Evolutionary conservation across 225 moss, liverwort and hornwort genomes (phyloP), one percentile per base, ranked within the genome.

Genomic region (Physcomitrellopsis africana): DNA sequence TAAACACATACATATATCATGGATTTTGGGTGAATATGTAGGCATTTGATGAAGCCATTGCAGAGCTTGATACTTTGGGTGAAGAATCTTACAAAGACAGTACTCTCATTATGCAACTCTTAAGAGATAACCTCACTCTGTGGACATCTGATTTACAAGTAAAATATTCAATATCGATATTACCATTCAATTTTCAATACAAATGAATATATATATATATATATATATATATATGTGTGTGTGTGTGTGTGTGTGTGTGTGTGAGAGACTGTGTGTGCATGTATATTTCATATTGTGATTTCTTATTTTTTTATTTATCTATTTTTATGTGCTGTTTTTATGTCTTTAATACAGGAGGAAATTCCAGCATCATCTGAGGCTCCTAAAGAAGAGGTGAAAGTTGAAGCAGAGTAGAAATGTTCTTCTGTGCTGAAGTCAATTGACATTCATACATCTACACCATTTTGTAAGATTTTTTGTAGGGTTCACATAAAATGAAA

Each of bases 31-130:
- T 37, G 32, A 7, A 37, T 37, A 37, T 69, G 24, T 2, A 88
- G 88, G 88, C 88, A 15, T 88, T 88, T 73, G 88, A 88, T 67
- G 88, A 88, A 80, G 88, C 88, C 1, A 88, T 88, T 67, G 85
- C 88, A 15, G 88, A 88, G 57, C 88, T 88, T 63, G 88, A 88
- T 67, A 88, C 88, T 3, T 60, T 88, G 67, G 88, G 85, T 0
- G 88, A 88, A 70, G 88, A 88, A 75, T 88, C 88, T 0, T 88
- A 88, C 1, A 88, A 88, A 66, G 88, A 88, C 22, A 88, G 88
- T 53, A 88, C 88, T 53, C 82, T 88, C 16, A 88, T 88, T 0
- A 88, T 88, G 88, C 88, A 88, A 73, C 69, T 88, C 11, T 60
- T 88, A 1, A 72, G 88, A 32, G 88, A 88, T 17, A 88, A 88